phyloP scores from a whole-genome alignment of 805 yeast species.

The Ogataea philodendri region DNA sequence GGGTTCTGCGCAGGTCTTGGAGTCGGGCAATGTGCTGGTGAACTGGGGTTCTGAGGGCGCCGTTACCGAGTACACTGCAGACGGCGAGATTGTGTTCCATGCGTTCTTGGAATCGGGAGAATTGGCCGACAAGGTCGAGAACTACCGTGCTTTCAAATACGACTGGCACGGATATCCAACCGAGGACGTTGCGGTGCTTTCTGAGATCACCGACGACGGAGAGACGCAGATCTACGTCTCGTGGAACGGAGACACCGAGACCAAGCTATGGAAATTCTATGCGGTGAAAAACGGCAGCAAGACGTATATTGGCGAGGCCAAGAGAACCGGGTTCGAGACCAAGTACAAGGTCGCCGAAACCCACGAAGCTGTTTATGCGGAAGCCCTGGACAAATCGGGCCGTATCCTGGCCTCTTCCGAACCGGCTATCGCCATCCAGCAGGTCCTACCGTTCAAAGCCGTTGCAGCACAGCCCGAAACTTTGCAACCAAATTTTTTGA shows the following conservation, averaged over 20 bases:
- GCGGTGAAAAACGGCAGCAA: slow-evolving; percentile 17
- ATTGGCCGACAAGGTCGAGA: slow-evolving; percentile 30
- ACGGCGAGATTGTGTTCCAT: slow-evolving; percentile 34
- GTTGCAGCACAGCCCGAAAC: too few relatives aligned
- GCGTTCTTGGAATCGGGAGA: slow-evolving; percentile 35
- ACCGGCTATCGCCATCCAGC: slow-evolving; percentile 12
- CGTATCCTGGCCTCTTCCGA: slow-evolving; percentile 19
- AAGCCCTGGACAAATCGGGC: slow-evolving; percentile 20
- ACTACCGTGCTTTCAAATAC: slow-evolving; percentile 38
- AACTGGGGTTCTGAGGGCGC: slow-evolving; percentile 42
- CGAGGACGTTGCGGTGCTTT: slow-evolving; percentile 33
- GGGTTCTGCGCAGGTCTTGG: slow-evolving; percentile 35
- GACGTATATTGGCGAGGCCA: slow-evolving; percentile 20
- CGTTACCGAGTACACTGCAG: slow-evolving; percentile 34
- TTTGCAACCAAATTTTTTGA: slow-evolving; percentile 1
- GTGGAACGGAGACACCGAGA: slow-evolving; percentile 41
- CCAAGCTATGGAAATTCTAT: slow-evolving; percentile 33
- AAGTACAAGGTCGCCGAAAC: slow-evolving; percentile 1
- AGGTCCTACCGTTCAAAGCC: slow-evolving; percentile 9
- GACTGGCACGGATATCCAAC: slow-evolving; percentile 37
- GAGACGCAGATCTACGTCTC: slow-evolving; percentile 31
- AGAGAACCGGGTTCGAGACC: slow-evolving; percentile 35
- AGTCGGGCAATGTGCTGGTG: slow-evolving; percentile 36
- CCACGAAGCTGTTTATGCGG: slow-evolving; percentile 16
- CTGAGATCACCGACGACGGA: slow-evolving; percentile 16